These are phyloP conservation scores for Jaltomata sinuosa DNA, from an alignment of 257 asterid genomes.

Conservation along the genomic window DNA sequence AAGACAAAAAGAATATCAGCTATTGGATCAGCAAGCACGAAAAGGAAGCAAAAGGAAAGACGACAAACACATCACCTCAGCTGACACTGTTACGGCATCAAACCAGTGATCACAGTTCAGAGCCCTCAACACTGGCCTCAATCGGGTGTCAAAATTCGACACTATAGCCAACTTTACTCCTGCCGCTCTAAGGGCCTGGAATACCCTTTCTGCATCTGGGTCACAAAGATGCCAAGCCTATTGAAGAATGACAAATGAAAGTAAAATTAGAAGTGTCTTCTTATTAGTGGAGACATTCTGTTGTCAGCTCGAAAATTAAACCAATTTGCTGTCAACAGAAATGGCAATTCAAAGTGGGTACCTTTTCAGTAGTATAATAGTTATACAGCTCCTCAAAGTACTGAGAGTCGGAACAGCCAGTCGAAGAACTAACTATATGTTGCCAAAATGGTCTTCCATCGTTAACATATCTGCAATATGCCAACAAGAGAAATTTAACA, in stretches of 20 bases:
- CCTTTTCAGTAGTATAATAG: constrained; percentile 89
- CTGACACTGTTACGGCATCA: constrained; percentile 96
- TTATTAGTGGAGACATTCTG: neutral
- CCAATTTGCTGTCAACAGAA: neutral
- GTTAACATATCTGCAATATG: constrained; percentile 57
- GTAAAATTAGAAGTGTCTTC: neutral
- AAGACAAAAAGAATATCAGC: neutral
- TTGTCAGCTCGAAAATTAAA: neutral
- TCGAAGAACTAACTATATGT: constrained; percentile 84
- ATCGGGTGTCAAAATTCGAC: constrained; percentile 87
- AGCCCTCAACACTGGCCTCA: constrained; percentile 79
- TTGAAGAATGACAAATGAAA: neutral
- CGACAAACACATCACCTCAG: constrained; percentile 51
- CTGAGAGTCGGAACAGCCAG: constrained; percentile 90
- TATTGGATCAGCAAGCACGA: neutral
- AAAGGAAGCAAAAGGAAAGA: neutral
- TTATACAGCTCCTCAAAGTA: constrained; percentile 91
- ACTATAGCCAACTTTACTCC: constrained; percentile 89
- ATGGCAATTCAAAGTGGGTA: constrained; percentile 3
- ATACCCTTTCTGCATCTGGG: constrained; percentile 81
- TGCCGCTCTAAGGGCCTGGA: constrained; percentile 63
- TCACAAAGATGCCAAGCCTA: constrained; percentile 99
- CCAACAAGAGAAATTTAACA: neutral
- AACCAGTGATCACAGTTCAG: constrained; percentile 95
- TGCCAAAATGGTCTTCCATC: constrained; percentile 99